phyloP scores from a whole-genome alignment of 1,284 basidiomycete species.

The Bjerkandera adusta region DNA sequence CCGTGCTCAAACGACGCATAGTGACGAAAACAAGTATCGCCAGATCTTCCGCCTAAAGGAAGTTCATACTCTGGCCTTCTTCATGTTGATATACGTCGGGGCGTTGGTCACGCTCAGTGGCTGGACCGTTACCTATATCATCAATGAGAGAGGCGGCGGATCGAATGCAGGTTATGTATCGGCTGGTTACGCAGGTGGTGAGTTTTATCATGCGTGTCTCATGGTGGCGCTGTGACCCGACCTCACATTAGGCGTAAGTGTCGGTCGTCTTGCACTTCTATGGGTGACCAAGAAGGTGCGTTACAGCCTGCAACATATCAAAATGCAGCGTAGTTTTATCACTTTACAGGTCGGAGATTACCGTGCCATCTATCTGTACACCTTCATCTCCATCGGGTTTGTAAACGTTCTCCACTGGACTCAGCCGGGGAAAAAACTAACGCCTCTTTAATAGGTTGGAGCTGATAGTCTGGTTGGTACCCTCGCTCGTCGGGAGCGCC shows the following conservation, averaged over 20 bases:
- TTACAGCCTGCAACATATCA: too few relatives aligned
- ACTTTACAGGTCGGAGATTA: slow-evolving; percentile 48
- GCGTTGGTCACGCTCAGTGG: slow-evolving; percentile 47
- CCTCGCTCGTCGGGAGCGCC: slow-evolving; percentile 48
- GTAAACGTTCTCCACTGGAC: too few relatives aligned
- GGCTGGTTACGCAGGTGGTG: slow-evolving; percentile 49
- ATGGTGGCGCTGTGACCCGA: neutral
- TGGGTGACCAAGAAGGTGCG: slow-evolving; percentile 49
- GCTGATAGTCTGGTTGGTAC: slow-evolving; percentile 57
- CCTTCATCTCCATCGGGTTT: slow-evolving; percentile 33
- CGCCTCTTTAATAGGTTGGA: slow-evolving; percentile 38
- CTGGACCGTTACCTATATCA: slow-evolving; percentile 52
- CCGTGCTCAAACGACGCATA: slow-evolving; percentile 9
- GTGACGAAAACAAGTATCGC: slow-evolving; percentile 32
- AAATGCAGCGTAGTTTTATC: too few relatives aligned
- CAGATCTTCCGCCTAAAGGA: slow-evolving; percentile 37
- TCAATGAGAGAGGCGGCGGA: slow-evolving; percentile 43
- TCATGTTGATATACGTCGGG: slow-evolving; percentile 46
- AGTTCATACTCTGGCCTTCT: slow-evolving; percentile 43
- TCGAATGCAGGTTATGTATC: slow-evolving; percentile 49
- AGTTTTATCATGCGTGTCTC: slow-evolving; percentile 6
- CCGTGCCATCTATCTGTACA: slow-evolving; percentile 38
- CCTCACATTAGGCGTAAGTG: slow-evolving; percentile 35
- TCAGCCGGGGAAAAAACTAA: slow-evolving; percentile 7
- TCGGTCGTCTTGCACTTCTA: slow-evolving; percentile 43